Evolutionary conservation across 129 eudicot genomes (phyloP).

Genomic region (Lactuca saligna): DNA sequence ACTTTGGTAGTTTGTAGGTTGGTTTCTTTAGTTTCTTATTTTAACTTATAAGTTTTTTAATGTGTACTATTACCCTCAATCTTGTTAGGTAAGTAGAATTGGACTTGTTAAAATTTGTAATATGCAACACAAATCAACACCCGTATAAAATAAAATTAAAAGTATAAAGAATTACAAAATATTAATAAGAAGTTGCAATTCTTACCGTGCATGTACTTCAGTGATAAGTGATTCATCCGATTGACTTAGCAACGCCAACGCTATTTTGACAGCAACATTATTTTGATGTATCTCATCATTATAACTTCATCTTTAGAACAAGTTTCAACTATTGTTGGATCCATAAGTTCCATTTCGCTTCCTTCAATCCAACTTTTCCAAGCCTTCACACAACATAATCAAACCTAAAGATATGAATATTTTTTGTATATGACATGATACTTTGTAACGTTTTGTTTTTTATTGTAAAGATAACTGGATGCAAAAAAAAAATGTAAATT

Average conservation of each 20-base stretch:
- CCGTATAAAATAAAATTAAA: no score
- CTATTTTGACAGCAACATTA: slow-evolving; percentile 27
- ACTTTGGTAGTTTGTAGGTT: no score
- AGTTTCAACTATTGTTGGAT: slow-evolving; percentile 6
- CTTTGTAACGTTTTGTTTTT: background rate
- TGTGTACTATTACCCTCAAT: no score
- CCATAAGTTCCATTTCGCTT: slow-evolving; percentile 15
- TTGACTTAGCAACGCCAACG: no score
- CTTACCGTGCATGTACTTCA: slow-evolving; percentile 16
- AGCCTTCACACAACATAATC: slow-evolving; percentile 17
- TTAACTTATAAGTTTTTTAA: no score
- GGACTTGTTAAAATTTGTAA: no score
- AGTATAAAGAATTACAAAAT: no score
- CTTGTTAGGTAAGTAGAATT: no score
- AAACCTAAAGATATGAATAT: background rate
- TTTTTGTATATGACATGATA: background rate
- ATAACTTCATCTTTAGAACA: slow-evolving; percentile 20
- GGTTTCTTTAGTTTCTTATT: no score
- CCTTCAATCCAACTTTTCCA: slow-evolving; percentile 30
- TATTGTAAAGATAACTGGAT: background rate
- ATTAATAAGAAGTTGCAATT: background rate
- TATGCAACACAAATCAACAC: no score
- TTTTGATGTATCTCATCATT: slow-evolving; percentile 31
- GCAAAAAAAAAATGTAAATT: background rate
- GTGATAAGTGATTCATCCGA: slow-evolving; percentile 10